Base-by-base conservation (phyloP, 2,329 filamentous ascomycete species). In the Claviceps fusiformis region DNA sequence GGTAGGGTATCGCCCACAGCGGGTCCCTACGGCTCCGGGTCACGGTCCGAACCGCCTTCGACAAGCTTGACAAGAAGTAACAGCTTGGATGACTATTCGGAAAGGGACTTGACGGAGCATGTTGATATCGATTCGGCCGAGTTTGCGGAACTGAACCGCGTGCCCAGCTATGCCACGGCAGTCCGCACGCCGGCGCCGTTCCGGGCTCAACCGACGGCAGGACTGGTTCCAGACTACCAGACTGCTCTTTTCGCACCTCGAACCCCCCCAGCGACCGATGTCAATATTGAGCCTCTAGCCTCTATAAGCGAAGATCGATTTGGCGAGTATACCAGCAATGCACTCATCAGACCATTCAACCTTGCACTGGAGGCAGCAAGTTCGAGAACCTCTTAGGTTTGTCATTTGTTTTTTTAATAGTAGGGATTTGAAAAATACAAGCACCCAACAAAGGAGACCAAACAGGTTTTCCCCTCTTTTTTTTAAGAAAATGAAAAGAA, bases 101-200 rank as follows among this genome's bases (percentile, higher is more conserved):
- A 76, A 5, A 72, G 76, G 55, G 74, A 76, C 59, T 82, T 80
- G 8, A 75, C 77, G 4, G 77, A 82, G 60, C 78, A 83, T 59
- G 62, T 76, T 51, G 78, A 83, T 57, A 74, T 75, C 50, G 73
- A 79, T 37, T 79, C 83, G 56, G 71, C 75, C 19, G 82, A 86
- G 59, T 70, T 88, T 60, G 77, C 79, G 50, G 79, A 82, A 59
- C 71, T 90, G 46, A 86, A 77, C 65, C 86, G 86, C 60, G 86
- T 91, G 2, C 87, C 87, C 1, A 90, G 86, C 55, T 91, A 91
- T 66, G 78, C 79, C 17, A 90, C 87, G 1, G 87, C 87, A 0
- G 80, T 89, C 31, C 81, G 80, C 59, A 80, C 83, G 0, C 80
- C 82, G 5, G 78, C 81, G 17, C 75, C 79, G 52, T 74, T 76